Percentiles rank a stretch among this genome's conserved stretches.
These are phyloP conservation scores for Umbelopsis sp. DNA, from an alignment of 192 early-diverging fungal genomes.

Conservation along the genomic window DNA sequence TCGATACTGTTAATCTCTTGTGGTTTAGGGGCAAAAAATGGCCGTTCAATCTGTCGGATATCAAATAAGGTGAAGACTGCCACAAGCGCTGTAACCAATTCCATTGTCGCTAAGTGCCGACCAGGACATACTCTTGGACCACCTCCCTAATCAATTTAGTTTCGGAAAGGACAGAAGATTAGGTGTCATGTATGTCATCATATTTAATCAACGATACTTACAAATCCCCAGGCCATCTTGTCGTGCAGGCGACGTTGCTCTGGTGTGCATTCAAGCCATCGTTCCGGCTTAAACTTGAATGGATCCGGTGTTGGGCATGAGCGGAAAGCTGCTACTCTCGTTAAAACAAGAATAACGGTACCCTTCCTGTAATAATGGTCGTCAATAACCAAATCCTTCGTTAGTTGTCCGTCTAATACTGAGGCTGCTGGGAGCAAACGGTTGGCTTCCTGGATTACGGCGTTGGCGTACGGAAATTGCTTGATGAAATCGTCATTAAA, in stretches of 20 bases:
- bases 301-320: constrained; percentile 10
- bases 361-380: background rate
- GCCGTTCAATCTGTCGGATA: background rate
- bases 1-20: background rate
- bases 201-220: background rate
- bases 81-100: background rate
- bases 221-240: constrained; percentile 6
- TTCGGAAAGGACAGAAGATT: background rate
- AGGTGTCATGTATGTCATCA: background rate
- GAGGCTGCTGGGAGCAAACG: background rate
- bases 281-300: constrained; percentile 20
- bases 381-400: background rate
- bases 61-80: background rate
- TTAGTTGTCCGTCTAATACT: background rate
- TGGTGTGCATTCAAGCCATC: constrained; percentile 12
- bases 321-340: background rate
- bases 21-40: background rate
- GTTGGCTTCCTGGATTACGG: constrained; percentile 6
- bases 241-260: background rate
- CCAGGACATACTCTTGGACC: constrained; percentile 16
- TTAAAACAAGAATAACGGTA: background rate
- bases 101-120: constrained; percentile 1
- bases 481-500: background rate
- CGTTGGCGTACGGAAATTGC: constrained; percentile 11
- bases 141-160: background rate